Base-by-base conservation (phyloP, 2,329 filamentous ascomycete species). In the Colletotrichum lindemuthianum region DNA sequence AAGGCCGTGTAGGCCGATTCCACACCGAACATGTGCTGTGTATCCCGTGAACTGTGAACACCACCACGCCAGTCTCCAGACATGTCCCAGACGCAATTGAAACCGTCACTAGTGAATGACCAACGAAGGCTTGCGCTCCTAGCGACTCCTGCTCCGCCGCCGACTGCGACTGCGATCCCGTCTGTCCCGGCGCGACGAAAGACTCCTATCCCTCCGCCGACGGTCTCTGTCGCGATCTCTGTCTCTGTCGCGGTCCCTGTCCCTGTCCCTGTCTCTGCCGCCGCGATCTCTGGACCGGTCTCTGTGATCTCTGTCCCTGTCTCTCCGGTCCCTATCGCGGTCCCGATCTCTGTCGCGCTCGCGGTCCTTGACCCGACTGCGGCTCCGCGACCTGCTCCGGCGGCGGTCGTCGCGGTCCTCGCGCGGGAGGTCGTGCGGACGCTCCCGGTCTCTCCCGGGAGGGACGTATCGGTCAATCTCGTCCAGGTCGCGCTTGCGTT, bases 391-490 rank as follows among this genome's bases (percentile, higher is more conserved):
- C 37, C 73, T 72, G 59, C 75, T 79, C 39, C 75, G 71, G 24
- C 75, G 73, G 24, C 78, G 71, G 12, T 79, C 77, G 10, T 70
- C 66, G 33, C 68, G 55, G 40, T 70, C 65, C 47, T 76, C 73
- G 11, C 72, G 68, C 2, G 70, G 68, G 8, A 73, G 71, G 44
- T 64, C 67, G 41, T 61, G 63, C 33, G 59, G 64, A 33, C 65
- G 61, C 45, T 72, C 70, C 36, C 67, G 60, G 32, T 80, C 77
- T 13, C 82, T 79, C 36, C 78, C 82, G 60, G 73, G 74, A 32
- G 81, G 82, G 54, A 79, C 78, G 67, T 84, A 84, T 24, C 82
- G 78, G 70, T 85, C 83, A 58, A 82, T 78, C 57, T 82, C 77
- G 32, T 66, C 63, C 1, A 73, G 70, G 7, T 74, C 76, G 33